A percentile compares a stretch with the other conserved stretches of the same genome.
Evolutionary conservation across 371 early-diverging fungal species (phyloP).

Genomic region (Rhizopus arrhizus): DNA sequence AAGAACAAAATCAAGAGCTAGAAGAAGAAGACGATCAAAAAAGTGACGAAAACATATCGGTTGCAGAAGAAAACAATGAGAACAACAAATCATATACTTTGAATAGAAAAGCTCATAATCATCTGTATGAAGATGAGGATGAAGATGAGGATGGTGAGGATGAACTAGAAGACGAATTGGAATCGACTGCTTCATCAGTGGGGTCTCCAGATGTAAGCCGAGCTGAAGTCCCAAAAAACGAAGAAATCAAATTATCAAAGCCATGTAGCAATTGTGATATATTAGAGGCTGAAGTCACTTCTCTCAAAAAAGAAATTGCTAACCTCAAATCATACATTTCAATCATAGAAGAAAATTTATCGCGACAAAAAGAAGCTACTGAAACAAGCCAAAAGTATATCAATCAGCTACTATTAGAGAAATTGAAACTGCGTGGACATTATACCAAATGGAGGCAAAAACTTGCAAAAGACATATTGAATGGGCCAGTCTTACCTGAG

Average conservation of each 20-base stretch:
- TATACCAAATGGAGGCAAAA: constrained; percentile 5
- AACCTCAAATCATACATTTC: constrained; percentile 16
- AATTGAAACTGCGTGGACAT: not conserved
- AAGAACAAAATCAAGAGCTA: not conserved
- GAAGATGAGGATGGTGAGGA: constrained; percentile 5
- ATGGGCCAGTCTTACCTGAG: constrained; percentile 1
- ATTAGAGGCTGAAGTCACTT: not conserved
- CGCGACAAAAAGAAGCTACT: constrained; percentile 9
- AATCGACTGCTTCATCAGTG: constrained; percentile 27
- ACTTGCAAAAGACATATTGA: constrained; percentile 1
- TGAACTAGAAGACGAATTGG: constrained; percentile 22
- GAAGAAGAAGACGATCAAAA: no score
- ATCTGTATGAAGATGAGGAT: no score
- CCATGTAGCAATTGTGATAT: constrained; percentile 18
- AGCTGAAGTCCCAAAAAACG: not conserved
- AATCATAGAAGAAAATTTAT: constrained; percentile 14
- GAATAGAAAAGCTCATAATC: no score
- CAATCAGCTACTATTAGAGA: constrained; percentile 1
- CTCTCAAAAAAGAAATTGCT: constrained; percentile 17
- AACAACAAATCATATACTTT: no score
- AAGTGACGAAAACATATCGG: no score
- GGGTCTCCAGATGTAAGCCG: not conserved
- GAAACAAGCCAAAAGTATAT: not conserved
- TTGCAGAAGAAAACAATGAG: no score
- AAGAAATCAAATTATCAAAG: not conserved